Evolutionary conservation across 2,329 filamentous ascomycete genomes (phyloP).

Genomic region (Thelonectria olida): DNA sequence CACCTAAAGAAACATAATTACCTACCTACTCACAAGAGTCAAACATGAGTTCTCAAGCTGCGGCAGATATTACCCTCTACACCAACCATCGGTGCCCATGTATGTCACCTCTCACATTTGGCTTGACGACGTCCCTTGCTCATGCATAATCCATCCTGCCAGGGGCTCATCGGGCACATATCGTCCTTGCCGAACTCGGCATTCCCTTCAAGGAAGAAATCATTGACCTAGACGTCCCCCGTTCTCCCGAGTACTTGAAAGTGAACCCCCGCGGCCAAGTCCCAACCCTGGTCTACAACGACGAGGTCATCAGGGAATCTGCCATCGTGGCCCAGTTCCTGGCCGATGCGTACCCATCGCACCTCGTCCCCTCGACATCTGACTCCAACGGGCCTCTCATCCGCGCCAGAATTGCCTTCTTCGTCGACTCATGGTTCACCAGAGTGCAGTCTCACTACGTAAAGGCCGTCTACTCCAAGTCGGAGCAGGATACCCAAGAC

Average conservation of each 20-base stretch:
- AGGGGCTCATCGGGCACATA: slow-evolving; percentile 79
- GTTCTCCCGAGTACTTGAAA: slow-evolving; percentile 77
- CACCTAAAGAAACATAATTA: no score
- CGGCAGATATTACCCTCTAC: slow-evolving; percentile 67
- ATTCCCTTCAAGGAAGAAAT: slow-evolving; percentile 75
- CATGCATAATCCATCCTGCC: slow-evolving; percentile 14
- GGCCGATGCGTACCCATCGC: slow-evolving; percentile 74
- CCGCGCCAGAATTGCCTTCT: slow-evolving; percentile 75
- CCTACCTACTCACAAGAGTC: background rate
- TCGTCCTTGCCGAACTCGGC: slow-evolving; percentile 72
- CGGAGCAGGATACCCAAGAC: slow-evolving; percentile 59
- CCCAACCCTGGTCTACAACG: slow-evolving; percentile 72
- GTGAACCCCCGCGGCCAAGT: slow-evolving; percentile 84
- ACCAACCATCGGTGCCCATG: slow-evolving; percentile 77
- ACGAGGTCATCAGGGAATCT: slow-evolving; percentile 77
- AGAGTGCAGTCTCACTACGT: slow-evolving; percentile 64
- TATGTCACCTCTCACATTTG: slow-evolving; percentile 32
- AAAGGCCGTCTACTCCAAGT: slow-evolving; percentile 57
- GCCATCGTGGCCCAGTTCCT: slow-evolving; percentile 77
- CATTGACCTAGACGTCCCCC: slow-evolving; percentile 75
- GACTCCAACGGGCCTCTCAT: slow-evolving; percentile 63
- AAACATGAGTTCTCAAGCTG: slow-evolving; percentile 31
- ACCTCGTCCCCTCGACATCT: slow-evolving; percentile 67
- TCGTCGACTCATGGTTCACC: slow-evolving; percentile 73
- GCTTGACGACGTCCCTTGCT: background rate